A percentile compares a stretch with the other conserved stretches of the same genome.
These are phyloP conservation scores for Calonectria ilicicola DNA, from an alignment of 2,329 filamentous ascomycete species.

Conservation along the genomic window DNA sequence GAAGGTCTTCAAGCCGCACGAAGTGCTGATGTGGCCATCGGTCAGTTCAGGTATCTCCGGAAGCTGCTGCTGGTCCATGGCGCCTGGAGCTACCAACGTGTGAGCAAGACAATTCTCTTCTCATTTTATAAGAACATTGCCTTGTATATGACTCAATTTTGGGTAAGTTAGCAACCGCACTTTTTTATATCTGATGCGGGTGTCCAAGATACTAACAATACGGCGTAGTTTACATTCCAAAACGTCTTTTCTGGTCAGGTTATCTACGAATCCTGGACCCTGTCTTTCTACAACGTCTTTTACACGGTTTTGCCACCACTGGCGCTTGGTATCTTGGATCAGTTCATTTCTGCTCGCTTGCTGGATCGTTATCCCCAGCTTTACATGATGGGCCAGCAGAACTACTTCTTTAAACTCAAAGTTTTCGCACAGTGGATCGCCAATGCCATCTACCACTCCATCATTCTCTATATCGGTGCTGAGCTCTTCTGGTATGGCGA, in stretches of 20 bases:
- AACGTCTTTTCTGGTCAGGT: conserved; percentile 98
- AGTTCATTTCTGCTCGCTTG: conserved; percentile 94
- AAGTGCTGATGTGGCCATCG: conserved; percentile 95
- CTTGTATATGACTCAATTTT: conserved; percentile 99
- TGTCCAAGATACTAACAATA: conserved; percentile 38
- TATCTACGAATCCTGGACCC: conserved; percentile 98
- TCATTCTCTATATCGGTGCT: conserved; percentile 89
- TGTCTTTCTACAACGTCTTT: conserved; percentile 99
- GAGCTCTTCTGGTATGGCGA: conserved; percentile 87
- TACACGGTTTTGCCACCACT: conserved; percentile 95
- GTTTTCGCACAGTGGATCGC: conserved; percentile 93
- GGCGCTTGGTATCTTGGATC: conserved; percentile 95
- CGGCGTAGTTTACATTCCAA: conserved; percentile 89
- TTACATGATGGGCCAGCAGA: conserved; percentile 92
- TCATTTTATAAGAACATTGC: conserved; percentile 99
- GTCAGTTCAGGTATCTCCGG: conserved; percentile 92
- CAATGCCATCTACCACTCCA: conserved; percentile 95
- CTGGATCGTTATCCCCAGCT: conserved; percentile 96
- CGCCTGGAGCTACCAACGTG: conserved; percentile 96
- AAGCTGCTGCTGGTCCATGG: conserved; percentile 96
- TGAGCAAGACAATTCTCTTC: conserved; percentile 97
- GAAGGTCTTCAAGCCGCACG: conserved; percentile 97
- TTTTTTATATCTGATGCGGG: too few species aligned
- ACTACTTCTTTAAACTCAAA: conserved; percentile 92
- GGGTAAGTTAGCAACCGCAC: conserved; percentile 70